phyloP scores from a whole-genome alignment of 305 asterid genomes.

The Solanum hybrid region DNA sequence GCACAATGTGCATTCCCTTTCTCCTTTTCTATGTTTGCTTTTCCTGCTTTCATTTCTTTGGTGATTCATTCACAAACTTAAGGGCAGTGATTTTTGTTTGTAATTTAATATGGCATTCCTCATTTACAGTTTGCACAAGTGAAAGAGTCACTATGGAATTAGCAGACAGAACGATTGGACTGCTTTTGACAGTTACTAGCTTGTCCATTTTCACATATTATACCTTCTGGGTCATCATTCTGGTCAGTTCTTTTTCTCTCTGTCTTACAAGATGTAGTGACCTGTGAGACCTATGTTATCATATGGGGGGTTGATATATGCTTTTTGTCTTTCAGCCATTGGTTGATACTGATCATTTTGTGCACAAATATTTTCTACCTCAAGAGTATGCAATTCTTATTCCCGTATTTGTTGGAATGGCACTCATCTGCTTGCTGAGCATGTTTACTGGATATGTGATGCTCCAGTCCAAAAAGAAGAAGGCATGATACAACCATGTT shows the following conservation, averaged over 20 bases:
- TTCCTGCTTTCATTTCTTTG: neutral
- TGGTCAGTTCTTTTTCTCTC: slow-evolving; percentile 42
- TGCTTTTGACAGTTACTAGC: slow-evolving; percentile 67
- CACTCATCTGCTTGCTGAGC: slow-evolving; percentile 56
- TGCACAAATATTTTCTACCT: slow-evolving; percentile 85
- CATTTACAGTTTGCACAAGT: neutral
- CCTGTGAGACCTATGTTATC: neutral
- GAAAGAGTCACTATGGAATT: slow-evolving; percentile 43
- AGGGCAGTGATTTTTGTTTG: neutral
- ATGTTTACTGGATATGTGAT: slow-evolving; percentile 72
- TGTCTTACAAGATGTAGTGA: neutral
- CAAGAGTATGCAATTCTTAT: slow-evolving; percentile 79
- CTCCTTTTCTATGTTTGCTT: neutral
- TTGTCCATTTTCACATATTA: slow-evolving; percentile 82
- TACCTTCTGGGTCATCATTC: slow-evolving; percentile 85
- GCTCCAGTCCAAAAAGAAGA: slow-evolving; percentile 84
- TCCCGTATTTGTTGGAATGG: slow-evolving; percentile 60
- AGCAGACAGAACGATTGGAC: slow-evolving; percentile 81
- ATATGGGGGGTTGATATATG: neutral
- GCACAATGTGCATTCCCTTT: neutral
- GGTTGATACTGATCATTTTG: slow-evolving; percentile 80
- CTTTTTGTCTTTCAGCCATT: slow-evolving; percentile 59
- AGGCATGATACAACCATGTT: slow-evolving; percentile 24
- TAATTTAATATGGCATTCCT: neutral
- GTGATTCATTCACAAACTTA: neutral